Evolutionary conservation across 2,329 filamentous ascomycete genomes (phyloP).

Genomic region (Neonectria sp.): DNA sequence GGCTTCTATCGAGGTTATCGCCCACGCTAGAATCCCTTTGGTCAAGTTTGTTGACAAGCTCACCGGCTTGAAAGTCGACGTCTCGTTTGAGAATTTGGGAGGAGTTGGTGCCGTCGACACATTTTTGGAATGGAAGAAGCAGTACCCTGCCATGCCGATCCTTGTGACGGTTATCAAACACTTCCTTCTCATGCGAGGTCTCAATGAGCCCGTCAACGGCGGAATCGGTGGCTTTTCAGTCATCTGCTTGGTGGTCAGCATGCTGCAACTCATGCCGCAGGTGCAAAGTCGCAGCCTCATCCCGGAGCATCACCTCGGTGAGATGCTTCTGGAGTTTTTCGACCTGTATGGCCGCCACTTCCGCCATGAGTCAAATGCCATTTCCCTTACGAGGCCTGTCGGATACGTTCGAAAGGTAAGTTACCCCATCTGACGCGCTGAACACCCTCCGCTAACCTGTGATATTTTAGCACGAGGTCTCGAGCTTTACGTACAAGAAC

Average conservation of each 20-base stretch:
- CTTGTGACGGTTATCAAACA: constrained; percentile 94
- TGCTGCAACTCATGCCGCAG: constrained; percentile 85
- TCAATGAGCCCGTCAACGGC: constrained; percentile 93
- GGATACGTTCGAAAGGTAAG: constrained; percentile 83
- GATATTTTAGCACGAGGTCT: constrained; percentile 58
- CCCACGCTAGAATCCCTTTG: constrained; percentile 86
- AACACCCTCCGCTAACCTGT: constrained; percentile 13
- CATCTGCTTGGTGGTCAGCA: constrained; percentile 92
- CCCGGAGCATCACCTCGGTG: constrained; percentile 79
- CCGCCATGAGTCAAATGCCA: constrained; percentile 78
- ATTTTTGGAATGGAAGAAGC: constrained; percentile 83
- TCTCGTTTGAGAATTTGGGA: constrained; percentile 94
- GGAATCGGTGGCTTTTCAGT: constrained; percentile 95
- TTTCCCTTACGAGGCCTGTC: constrained; percentile 79
- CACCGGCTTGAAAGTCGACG: constrained; percentile 88
- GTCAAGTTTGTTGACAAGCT: constrained; percentile 88
- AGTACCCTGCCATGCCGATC: constrained; percentile 88
- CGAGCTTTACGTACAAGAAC: constrained; percentile 69
- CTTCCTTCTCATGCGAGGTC: constrained; percentile 87
- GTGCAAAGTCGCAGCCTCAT: constrained; percentile 73
- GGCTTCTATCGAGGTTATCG: constrained; percentile 77
- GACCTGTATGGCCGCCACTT: constrained; percentile 91
- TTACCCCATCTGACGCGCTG: constrained; percentile 5
- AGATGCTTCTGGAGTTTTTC: constrained; percentile 89
- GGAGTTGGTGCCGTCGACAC: constrained; percentile 86